Evolutionary conservation across 345 rosid species (phyloP).

Genomic region (Barbarea vulgaris): DNA sequence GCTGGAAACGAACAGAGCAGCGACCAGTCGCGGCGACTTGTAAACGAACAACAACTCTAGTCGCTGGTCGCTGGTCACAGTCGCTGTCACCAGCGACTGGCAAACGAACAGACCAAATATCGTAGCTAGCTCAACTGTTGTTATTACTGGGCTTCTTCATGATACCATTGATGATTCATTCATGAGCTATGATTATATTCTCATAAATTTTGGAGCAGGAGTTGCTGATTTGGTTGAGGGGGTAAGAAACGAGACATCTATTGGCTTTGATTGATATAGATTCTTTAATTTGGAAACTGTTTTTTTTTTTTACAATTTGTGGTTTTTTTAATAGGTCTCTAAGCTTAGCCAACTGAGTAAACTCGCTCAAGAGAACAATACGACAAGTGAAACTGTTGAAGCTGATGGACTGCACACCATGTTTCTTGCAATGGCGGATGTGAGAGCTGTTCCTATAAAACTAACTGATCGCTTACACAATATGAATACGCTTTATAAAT

Average conservation of each 20-base stretch:
- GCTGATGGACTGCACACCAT: constrained; percentile 94
- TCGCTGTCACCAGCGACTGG: too few relatives aligned
- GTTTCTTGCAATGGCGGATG: constrained; percentile 98
- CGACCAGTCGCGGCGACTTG: too few relatives aligned
- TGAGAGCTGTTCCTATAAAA: constrained; percentile 93
- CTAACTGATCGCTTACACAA: constrained; percentile 96
- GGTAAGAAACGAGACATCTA: constrained; percentile 53
- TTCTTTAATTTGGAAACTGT: constrained; percentile 1
- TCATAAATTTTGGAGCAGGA: constrained; percentile 72
- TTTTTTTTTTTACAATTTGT: not conserved
- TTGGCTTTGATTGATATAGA: not conserved
- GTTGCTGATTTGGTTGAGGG: constrained; percentile 94
- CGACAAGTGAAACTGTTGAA: constrained; percentile 80
- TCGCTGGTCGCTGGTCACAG: too few relatives aligned
- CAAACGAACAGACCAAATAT: too few relatives aligned
- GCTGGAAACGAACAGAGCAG: too few relatives aligned
- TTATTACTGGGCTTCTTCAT: constrained; percentile 92
- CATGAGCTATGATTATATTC: constrained; percentile 67
- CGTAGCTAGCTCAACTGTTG: constrained; percentile 81
- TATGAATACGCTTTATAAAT: constrained; percentile 84
- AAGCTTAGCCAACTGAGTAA: constrained; percentile 94
- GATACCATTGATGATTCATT: constrained; percentile 90
- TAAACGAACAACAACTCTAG: too few relatives aligned
- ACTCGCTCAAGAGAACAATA: constrained; percentile 92
- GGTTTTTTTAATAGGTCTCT: constrained; percentile 63